phyloP scores from a whole-genome alignment of 2,329 filamentous ascomycete genomes.

The Paraphoma sp. region DNA sequence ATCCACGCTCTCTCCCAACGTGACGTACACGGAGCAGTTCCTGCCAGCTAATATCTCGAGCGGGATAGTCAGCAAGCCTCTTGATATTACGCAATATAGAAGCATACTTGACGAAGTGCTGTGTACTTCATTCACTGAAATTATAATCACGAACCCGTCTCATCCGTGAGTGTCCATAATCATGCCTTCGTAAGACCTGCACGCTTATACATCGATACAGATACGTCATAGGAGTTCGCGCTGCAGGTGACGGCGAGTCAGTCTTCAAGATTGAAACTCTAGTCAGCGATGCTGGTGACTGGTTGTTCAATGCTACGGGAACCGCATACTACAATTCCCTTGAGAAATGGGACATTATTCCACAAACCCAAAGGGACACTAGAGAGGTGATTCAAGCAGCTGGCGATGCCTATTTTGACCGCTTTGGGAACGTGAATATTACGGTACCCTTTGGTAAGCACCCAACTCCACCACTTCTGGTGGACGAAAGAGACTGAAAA shows the following conservation, averaged over 20 bases:
- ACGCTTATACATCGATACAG: neutral
- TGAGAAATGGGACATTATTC: constrained; percentile 27
- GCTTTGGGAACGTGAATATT: constrained; percentile 20
- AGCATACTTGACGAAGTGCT: constrained; percentile 21
- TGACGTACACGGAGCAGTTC: constrained; percentile 32
- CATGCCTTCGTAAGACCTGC: too few relatives aligned
- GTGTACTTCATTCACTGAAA: constrained; percentile 31
- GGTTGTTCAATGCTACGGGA: constrained; percentile 29
- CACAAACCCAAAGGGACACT: constrained; percentile 8
- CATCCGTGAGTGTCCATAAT: neutral
- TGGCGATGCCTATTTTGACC: constrained; percentile 31
- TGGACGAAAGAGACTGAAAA: too few relatives aligned
- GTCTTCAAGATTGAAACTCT: constrained; percentile 28
- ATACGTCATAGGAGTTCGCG: constrained; percentile 30
- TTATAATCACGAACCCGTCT: constrained; percentile 13
- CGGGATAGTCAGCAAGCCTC: constrained; percentile 23
- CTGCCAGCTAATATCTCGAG: constrained; percentile 16
- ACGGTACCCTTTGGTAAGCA: constrained; percentile 22
- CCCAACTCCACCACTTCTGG: too few relatives aligned
- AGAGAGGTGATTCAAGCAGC: constrained; percentile 28
- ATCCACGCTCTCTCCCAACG: constrained; percentile 11
- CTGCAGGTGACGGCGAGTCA: constrained; percentile 16
- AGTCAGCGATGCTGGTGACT: constrained; percentile 28
- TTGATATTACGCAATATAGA: constrained; percentile 24
- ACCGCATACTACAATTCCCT: constrained; percentile 16